Base-by-base conservation (phyloP, 2,329 filamentous ascomycete genomes). In the Aspergillus nomiae region DNA sequence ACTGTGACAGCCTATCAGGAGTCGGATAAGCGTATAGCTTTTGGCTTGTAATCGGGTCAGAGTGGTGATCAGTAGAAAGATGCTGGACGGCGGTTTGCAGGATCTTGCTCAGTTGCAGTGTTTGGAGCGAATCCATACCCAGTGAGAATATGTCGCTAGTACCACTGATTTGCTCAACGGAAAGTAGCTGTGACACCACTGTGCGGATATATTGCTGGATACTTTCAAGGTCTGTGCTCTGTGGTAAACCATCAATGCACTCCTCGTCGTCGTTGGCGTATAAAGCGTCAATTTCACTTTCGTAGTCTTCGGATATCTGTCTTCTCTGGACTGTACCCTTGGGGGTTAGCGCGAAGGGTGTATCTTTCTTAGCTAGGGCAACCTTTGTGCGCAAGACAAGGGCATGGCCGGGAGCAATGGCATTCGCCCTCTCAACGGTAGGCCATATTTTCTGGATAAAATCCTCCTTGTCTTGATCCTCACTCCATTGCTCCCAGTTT, bases 401-500 rank as follows among this genome's bases (percentile, higher is more conserved):
- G 5, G 73, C 77, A 62, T 83, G 80, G 10, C 75, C 75, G 0
- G 77, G 74, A 19, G 74, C 73, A 6, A 67, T 61, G 1, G 67
- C 61, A 56, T 85, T 85, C 0, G 81, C 81, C 32, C 73, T 65
- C 43, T 82, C 71, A 0, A 85, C 73, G 0, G 64, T 68, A 0
- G 74, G 69, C 82, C 82, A 84, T 4, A 85, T 76, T 50, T 73
- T 74, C 4, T 82, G 76, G 3, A 83, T 64, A 1, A 80, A 66
- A 7, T 38, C 24, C 19, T n/a, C 58, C 36, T 60, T 63, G 7
- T 65, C 36, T 53, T 57, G 45, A 32, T 60, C 19, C 26, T 55
- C 36, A 26, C 3, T 21, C 14, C 41, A 41, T 26, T 48, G 30
- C 6, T 67, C 59, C 57, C 70, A 67, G n/a, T 65, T 56, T 1